phyloP scores from a whole-genome alignment of 2,329 filamentous ascomycete genomes.

The Didymella segeticola region DNA sequence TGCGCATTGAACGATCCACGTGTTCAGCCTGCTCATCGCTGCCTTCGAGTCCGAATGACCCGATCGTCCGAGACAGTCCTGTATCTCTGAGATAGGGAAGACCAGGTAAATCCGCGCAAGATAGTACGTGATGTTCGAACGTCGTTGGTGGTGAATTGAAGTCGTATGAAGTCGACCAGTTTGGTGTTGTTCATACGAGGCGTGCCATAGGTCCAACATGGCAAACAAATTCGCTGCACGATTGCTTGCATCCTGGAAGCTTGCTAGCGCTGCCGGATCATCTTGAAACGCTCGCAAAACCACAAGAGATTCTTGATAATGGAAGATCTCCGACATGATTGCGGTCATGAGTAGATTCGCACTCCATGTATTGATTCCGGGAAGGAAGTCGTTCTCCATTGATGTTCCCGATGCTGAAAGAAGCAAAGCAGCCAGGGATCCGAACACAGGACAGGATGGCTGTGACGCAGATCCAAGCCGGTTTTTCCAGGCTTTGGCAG shows the following conservation, averaged over 20 bases:
- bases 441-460: conserved; percentile 11
- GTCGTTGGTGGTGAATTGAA: not conserved
- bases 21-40: not conserved
- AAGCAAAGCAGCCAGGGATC: not conserved
- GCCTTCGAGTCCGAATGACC: not conserved
- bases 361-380: conserved; percentile 4
- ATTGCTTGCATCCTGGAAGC: not conserved
- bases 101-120: conserved; percentile 1
- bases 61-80: conserved; percentile 14
- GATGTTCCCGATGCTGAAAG: not conserved
- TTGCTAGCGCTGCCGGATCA: not conserved
- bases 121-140: conserved; percentile 2
- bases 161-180: not conserved
- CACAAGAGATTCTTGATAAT: conserved; percentile 5
- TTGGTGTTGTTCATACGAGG: not conserved
- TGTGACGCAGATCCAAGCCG: conserved; percentile 10
- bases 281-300: conserved; percentile 6
- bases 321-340: conserved; percentile 6
- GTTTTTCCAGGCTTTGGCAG: conserved; percentile 10
- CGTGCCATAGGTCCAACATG: not conserved
- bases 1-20: not conserved
- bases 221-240: not conserved
- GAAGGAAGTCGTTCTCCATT: not conserved
- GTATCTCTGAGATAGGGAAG: conserved; percentile 7
- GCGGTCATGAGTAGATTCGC: conserved; percentile 9